phyloP scores from a whole-genome alignment of 2,329 filamentous ascomycete species.

The Alternaria sp. region DNA sequence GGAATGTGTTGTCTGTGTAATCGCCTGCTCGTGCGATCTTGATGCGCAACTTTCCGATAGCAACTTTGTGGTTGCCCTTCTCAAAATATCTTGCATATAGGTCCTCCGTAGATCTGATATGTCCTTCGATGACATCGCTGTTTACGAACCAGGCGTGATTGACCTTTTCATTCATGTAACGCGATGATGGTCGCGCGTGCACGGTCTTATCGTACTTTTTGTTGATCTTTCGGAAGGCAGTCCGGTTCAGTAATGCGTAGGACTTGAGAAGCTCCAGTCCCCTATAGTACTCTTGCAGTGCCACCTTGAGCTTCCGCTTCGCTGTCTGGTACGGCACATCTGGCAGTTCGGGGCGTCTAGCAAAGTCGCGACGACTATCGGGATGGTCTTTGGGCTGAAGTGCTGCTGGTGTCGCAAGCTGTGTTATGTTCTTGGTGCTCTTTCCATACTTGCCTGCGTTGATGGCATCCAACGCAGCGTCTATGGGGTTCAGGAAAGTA shows the following conservation, averaged over 20 bases:
- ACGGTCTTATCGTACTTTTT: slow-evolving; percentile 98
- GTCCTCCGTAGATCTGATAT: slow-evolving; percentile 85
- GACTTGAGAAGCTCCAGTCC: slow-evolving; percentile 90
- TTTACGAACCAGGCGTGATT: slow-evolving; percentile 91
- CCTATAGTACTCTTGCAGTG: slow-evolving; percentile 91
- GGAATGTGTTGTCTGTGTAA: slow-evolving; percentile 66
- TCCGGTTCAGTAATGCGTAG: slow-evolving; percentile 88
- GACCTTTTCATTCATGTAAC: slow-evolving; percentile 91
- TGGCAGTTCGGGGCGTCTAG: slow-evolving; percentile 47
- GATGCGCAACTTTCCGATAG: slow-evolving; percentile 83
- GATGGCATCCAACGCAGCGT: slow-evolving; percentile 54
- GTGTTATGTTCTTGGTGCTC: slow-evolving; percentile 58
- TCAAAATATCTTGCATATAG: slow-evolving; percentile 96
- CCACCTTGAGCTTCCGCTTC: slow-evolving; percentile 89
- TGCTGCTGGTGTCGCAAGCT: slow-evolving; percentile 52
- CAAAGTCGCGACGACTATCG: slow-evolving; percentile 55
- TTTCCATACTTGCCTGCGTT: slow-evolving; percentile 62
- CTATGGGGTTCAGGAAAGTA: slow-evolving; percentile 50
- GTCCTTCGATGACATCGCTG: slow-evolving; percentile 81
- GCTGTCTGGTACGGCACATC: slow-evolving; percentile 85
- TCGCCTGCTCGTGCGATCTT: slow-evolving; percentile 68
- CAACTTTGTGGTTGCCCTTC: slow-evolving; percentile 89
- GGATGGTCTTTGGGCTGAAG: slow-evolving; percentile 47
- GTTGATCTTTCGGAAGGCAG: slow-evolving; percentile 95
- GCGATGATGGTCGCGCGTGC: slow-evolving; percentile 76